Evolutionary conservation across 345 rosid species (phyloP), one percentile per base, ranked within the genome.

Genomic region (Salix purpurea): DNA sequence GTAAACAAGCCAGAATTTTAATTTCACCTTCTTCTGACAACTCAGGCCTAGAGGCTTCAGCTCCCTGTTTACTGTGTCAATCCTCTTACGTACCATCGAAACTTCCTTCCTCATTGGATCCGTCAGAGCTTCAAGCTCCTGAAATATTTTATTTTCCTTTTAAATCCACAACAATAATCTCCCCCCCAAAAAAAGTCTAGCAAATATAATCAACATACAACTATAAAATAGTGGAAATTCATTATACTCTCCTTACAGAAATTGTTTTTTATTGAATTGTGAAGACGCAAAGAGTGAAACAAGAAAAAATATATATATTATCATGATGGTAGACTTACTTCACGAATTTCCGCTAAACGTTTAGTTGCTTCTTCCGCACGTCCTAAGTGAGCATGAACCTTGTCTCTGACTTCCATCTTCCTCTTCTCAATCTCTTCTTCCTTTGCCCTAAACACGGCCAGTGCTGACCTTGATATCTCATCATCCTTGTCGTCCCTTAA

Each of bases 391-490:
- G 88, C 79, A 44, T 88, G 85, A 16, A 96, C 98, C 71, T 81
- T 91, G 58, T 87, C 91, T 74, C 81, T 88, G 7, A 96, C 88
- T 87, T 91, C 94, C 83, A 82, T 84, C 85, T 89, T 91, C 87
- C 84, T 93, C 87, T 77, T 93, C 85, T 92, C 94, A 72, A 96
- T 96, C 93, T 92, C 98, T 75, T 96, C 98, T 87, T 93, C 99
- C 48, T 91, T 96, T 3, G 88, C 89, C 66, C 87, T 83, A 83
- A 91, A 91, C 87, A 87, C 67, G 23, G 88, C 92, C 71, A 93
- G 75, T 30, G 97, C 92, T 10, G 96, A 90, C 37, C 86, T 91
- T 0, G 94, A 83, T 82, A 90, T 80, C 79, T 95, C 97, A 21
- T 95, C 94, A 16, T 90, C 90, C 40, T 48, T 86, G 26, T 92